Conservation (phyloP, 2,329 filamentous ascomycete genomes). For the Paraphoma sp. region DNA sequence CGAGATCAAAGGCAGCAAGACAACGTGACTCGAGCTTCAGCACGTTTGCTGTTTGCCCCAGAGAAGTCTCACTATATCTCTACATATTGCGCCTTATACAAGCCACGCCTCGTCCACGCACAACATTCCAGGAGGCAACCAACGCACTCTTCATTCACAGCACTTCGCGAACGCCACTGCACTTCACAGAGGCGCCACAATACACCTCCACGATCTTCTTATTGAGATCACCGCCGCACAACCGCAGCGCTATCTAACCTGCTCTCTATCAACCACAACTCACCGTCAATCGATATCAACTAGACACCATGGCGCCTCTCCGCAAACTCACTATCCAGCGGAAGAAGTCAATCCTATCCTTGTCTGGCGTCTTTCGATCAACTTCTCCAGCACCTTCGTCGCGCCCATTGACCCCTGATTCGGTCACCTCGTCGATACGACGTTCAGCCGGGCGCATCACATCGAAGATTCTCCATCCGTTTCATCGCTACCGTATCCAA, state of each 20-base stretch:
- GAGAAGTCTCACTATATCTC: background rate
- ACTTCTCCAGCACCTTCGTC: background rate
- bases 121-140: background rate
- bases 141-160: background rate
- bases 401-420: background rate
- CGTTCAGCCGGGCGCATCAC: background rate
- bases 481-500: slow-evolving; percentile 2
- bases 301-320: background rate
- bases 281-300: background rate
- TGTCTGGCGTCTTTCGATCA: background rate
- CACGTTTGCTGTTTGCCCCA: background rate
- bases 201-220: background rate
- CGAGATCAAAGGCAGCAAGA: too few species aligned
- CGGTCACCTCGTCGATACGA: background rate
- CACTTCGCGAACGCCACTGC: background rate
- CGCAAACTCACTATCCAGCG: background rate
- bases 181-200: background rate
- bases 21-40: background rate
- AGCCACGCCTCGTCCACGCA: background rate
- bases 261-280: background rate
- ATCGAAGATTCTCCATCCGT: background rate
- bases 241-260: too few species aligned
- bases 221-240: background rate
- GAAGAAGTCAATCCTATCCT: background rate
- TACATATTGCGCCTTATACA: background rate